Base-by-base conservation (phyloP, 768 basidiomycete species). In the Astraeus odoratus region DNA sequence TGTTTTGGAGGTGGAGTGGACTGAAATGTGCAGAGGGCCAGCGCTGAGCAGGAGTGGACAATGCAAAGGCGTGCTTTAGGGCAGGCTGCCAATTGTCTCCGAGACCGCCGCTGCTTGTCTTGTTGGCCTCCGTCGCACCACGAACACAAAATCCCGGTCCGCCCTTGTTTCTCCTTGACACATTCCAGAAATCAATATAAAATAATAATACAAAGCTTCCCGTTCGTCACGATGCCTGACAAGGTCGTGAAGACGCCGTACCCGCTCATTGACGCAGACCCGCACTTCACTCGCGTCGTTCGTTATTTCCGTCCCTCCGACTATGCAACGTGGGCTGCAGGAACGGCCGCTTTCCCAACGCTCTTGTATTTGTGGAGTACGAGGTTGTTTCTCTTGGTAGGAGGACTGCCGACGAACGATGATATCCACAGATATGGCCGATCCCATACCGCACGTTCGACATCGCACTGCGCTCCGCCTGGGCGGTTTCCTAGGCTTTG, bases 221-320 rank as follows among this genome's bases (percentile, higher is more conserved):
- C n/a, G n/a, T n/a, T n/a, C n/a, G n/a, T n/a, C n/a, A 56, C 39
- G 43, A 67, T 69, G 67, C 65, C 64, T 30, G 60, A 73, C 65
- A 76, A 76, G 60, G 67, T 72, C 55, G 68, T 74, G 47, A 65
- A 68, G 57, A 80, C 85, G 31, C 81, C 82, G 20, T 95, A 80
- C 69, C 93, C 93, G 39, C 82, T 95, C 66, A 87, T 98, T 68
- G 95, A 97, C 67, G 73, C 81, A 0, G 95, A 98, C 72, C 95
- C 95, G 8, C 87, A 96, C 71, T 81, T 82, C 12, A 70, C 70
- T 25, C 80, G 95, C 25, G 95, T 99, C 40, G 68, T 99, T 18
- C 73, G 87, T 47, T 96, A 96, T 69, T 80, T 97, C 66, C 76
- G 95, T 20, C 74, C 81, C 18, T 81, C 83, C 1, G 95, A 99